Percentiles rank a stretch among this genome's conserved stretches.
These are phyloP conservation scores for Orbilia blumenaviensis DNA, from an alignment of 2,329 filamentous ascomycete species.

Conservation along the genomic window DNA sequence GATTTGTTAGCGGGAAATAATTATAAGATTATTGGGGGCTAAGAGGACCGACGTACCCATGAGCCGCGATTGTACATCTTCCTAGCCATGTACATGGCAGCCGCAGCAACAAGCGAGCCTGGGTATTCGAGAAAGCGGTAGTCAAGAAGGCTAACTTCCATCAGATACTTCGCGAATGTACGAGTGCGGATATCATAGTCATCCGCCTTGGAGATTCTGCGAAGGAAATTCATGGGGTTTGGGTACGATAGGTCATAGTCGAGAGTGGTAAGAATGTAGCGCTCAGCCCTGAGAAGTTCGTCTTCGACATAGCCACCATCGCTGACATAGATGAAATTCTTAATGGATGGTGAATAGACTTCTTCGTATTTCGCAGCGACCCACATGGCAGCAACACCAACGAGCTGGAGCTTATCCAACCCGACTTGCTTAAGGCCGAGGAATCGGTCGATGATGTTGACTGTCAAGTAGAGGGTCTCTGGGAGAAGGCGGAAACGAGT, in stretches of 20 bases:
- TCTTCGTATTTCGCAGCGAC: constrained; percentile 99
- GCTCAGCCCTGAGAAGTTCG: constrained; percentile 96
- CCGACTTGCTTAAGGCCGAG: constrained; percentile 94
- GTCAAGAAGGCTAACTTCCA: constrained; percentile 95
- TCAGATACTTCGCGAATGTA: constrained; percentile 95
- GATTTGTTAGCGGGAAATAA: constrained; percentile 35
- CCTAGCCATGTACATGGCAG: constrained; percentile 92
- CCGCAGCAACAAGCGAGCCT: constrained; percentile 88
- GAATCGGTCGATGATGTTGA: constrained; percentile 99
- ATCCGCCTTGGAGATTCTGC: constrained; percentile 98
- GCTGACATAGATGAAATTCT: constrained; percentile 95
- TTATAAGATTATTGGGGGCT: neutral
- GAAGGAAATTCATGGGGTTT: constrained; percentile 99
- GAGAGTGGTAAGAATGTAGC: constrained; percentile 87
- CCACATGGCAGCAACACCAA: constrained; percentile 99
- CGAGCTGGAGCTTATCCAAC: constrained; percentile 92
- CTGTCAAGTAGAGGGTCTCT: constrained; percentile 93
- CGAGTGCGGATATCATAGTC: constrained; percentile 98
- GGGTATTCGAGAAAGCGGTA: constrained; percentile 91
- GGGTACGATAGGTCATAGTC: constrained; percentile 98
- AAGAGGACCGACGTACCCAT: constrained; percentile 75
- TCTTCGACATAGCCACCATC: constrained; percentile 95
- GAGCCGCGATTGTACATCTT: constrained; percentile 87
- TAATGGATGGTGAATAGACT: constrained; percentile 93
- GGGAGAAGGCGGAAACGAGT: constrained; percentile 94